A percentile compares a stretch with the other conserved stretches of the same genome.
phyloP scores from a whole-genome alignment of 306 rosid genomes.

The Canavalia gladiata region DNA sequence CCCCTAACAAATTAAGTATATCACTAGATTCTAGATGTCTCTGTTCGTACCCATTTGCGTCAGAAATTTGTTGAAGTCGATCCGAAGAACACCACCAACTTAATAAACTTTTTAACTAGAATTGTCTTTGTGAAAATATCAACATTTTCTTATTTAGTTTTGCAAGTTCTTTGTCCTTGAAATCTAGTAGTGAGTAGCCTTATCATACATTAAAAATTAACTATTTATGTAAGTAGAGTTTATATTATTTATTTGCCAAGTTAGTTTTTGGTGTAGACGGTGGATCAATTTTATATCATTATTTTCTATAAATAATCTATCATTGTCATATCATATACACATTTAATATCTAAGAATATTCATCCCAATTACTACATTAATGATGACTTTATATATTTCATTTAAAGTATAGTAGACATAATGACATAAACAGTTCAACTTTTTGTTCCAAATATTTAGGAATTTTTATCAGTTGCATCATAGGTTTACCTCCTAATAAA shows the following conservation, averaged over 20 bases:
- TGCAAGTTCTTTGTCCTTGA: background rate
- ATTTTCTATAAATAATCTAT: background rate
- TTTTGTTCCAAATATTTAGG: slow-evolving; percentile 20
- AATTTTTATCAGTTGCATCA: background rate
- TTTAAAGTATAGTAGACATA: background rate
- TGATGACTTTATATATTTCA: background rate
- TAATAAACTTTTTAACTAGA: background rate
- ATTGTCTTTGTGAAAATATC: background rate
- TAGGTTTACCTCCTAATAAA: background rate
- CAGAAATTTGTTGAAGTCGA: background rate
- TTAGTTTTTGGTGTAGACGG: background rate
- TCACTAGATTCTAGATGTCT: background rate
- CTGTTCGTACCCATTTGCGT: background rate
- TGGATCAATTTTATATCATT: background rate
- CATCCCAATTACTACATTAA: background rate
- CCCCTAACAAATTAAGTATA: background rate
- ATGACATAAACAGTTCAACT: slow-evolving; percentile 24
- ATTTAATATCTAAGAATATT: background rate
- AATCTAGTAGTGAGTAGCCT: no score
- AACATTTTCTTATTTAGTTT: background rate
- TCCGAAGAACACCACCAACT: background rate
- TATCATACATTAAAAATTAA: no score
- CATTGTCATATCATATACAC: background rate
- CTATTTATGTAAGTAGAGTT: no score
- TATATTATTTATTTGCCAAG: background rate